A percentile compares a stretch with the other conserved stretches of the same genome.
Evolutionary conservation across 352 stramenopile genomes (phyloP).

Genomic region (Globisporangium acanthophoron): DNA sequence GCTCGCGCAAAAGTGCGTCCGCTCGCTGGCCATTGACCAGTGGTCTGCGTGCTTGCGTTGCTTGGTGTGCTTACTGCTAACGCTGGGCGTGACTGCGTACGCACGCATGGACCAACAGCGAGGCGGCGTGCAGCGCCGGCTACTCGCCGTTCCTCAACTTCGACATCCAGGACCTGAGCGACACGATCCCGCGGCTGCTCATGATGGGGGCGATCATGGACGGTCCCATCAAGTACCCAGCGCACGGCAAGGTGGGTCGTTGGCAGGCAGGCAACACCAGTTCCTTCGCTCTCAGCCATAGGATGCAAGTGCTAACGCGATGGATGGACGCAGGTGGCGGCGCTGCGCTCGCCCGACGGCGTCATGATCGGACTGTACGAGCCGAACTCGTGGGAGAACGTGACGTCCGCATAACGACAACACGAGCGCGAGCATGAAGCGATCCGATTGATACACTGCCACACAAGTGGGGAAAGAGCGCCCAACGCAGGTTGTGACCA

Average conservation of each 20-base stretch:
- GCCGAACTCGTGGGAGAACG: constrained; percentile 83
- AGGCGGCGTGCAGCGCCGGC: constrained; percentile 76
- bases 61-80: too few species aligned
- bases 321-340: constrained; percentile 48
- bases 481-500: background rate
- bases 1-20: constrained; percentile 60
- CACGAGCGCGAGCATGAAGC: background rate
- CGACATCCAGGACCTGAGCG: constrained; percentile 85
- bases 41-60: too few species aligned
- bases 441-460: too few species aligned
- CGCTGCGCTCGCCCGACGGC: constrained; percentile 83
- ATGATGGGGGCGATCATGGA: constrained; percentile 88
- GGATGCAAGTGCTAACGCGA: background rate
- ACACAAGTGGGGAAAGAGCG: background rate
- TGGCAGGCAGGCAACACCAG: background rate
- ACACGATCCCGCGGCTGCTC: constrained; percentile 79
- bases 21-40: too few species aligned
- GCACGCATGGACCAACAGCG: constrained; percentile 20
- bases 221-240: constrained; percentile 90
- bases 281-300: background rate
- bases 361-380: constrained; percentile 92
- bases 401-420: constrained; percentile 42
- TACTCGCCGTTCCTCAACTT: constrained; percentile 92
- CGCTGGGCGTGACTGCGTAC: background rate
- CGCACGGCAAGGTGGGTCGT: constrained; percentile 70